Conservation (phyloP, 192 early-diverging fungal genomes). For the Backusella macrospora region DNA sequence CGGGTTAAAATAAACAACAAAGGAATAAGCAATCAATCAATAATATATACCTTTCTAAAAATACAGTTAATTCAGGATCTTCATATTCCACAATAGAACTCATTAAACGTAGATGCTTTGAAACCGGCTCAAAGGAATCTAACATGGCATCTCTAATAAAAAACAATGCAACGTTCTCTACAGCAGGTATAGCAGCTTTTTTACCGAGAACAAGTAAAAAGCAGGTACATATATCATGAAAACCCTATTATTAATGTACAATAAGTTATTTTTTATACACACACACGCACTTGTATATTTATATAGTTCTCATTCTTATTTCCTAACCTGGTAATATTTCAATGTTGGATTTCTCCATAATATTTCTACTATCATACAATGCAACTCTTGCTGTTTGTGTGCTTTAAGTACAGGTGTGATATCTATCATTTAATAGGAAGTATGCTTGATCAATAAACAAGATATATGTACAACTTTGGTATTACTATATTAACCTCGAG, state of each 20-base stretch:
- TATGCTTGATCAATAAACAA: background rate
- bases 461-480: background rate
- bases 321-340: slow-evolving; percentile 67
- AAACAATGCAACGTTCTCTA: slow-evolving; percentile 59
- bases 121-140: slow-evolving; percentile 54
- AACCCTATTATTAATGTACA: slow-evolving; percentile 29
- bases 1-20: background rate
- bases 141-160: slow-evolving; percentile 57
- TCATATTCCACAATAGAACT: slow-evolving; percentile 49
- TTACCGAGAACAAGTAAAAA: slow-evolving; percentile 60
- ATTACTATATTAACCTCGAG: slow-evolving; percentile 34
- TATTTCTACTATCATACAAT: slow-evolving; percentile 48
- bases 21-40: background rate
- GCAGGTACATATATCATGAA: slow-evolving; percentile 49
- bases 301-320: background rate
- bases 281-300: too few relatives aligned
- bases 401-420: slow-evolving; percentile 40
- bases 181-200: slow-evolving; percentile 53
- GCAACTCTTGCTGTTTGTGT: slow-evolving; percentile 54
- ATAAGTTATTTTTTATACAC: slow-evolving; percentile 48
- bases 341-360: slow-evolving; percentile 62
- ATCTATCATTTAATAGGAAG: slow-evolving; percentile 7
- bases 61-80: slow-evolving; percentile 49
- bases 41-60: slow-evolving; percentile 40
- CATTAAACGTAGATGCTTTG: slow-evolving; percentile 52